Conservation (phyloP, 257 asterid species). For the Solanum sparsipilum region DNA sequence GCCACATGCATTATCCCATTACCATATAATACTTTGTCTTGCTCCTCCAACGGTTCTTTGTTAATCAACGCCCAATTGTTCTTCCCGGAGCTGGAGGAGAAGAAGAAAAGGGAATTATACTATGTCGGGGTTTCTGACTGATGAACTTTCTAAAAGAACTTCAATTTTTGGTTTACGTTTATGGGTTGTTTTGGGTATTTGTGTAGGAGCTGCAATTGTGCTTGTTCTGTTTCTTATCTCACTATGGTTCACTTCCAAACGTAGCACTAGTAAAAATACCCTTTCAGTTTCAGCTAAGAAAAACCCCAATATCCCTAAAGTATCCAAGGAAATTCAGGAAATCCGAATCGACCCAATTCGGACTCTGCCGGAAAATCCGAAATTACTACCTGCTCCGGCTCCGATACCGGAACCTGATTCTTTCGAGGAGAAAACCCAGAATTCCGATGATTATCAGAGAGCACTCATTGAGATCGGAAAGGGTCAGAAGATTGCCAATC, state of each 20-base stretch:
- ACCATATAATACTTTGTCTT: conserved; percentile 9
- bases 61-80: not conserved
- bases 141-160: conserved; percentile 50
- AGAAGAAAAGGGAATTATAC: not conserved
- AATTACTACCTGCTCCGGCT: conserved; percentile 20
- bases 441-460: conserved; percentile 22
- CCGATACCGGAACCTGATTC: conserved; percentile 32
- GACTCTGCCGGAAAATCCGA: conserved; percentile 11
- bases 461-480: conserved; percentile 53
- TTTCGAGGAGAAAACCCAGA: conserved; percentile 5
- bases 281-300: conserved; percentile 5
- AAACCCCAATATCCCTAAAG: conserved; percentile 40
- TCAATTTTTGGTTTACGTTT: conserved; percentile 70
- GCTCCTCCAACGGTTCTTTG: not conserved
- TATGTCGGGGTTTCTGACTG: conserved; percentile 54
- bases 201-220: conserved; percentile 78
- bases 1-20: conserved; percentile 5
- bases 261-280: conserved; percentile 21
- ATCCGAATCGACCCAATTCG: conserved; percentile 50
- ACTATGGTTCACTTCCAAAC: conserved; percentile 62
- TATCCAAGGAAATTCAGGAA: conserved; percentile 71
- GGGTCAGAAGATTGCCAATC: conserved; percentile 40
- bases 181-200: conserved; percentile 73
- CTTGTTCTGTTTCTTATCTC: conserved; percentile 56
- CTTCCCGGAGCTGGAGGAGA: not conserved